These are phyloP conservation scores for Elaphomyces granulatus DNA, from an alignment of 495 filamentous ascomycete species.

Conservation along the genomic window DNA sequence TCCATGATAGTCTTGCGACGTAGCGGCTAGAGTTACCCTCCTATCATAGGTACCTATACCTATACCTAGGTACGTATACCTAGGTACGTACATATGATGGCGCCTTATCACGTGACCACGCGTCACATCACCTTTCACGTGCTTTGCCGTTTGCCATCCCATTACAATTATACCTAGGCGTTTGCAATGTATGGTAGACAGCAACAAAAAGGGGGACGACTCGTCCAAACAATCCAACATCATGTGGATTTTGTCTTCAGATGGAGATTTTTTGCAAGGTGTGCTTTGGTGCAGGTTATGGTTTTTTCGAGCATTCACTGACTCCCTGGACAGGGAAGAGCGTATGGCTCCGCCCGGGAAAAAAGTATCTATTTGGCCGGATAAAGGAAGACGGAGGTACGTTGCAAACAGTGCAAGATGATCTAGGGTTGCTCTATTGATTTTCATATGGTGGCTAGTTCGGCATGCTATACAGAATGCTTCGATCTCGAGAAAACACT, in stretches of 20 bases:
- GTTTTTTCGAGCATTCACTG: constrained; percentile 6
- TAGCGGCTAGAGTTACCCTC: no score
- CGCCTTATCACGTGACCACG: constrained; percentile 3
- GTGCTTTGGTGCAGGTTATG: not conserved
- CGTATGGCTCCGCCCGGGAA: constrained; percentile 71
- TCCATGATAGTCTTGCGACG: constrained; percentile 10
- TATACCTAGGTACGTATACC: no score
- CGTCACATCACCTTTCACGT: constrained; percentile 3
- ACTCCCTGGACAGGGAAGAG: constrained; percentile 39
- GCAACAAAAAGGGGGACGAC: not conserved
- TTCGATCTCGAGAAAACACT: constrained; percentile 78
- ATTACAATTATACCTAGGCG: not conserved
- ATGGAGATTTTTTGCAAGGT: constrained; percentile 33
- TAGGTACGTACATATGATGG: no score
- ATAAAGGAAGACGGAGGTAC: constrained; percentile 36
- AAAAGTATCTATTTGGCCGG: constrained; percentile 67
- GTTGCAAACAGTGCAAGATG: constrained; percentile 1
- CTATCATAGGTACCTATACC: no score
- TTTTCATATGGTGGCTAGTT: constrained; percentile 22
- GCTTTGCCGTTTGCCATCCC: no score
- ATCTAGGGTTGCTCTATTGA: constrained; percentile 6
- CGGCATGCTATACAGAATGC: constrained; percentile 48
- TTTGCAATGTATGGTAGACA: not conserved
- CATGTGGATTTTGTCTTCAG: constrained; percentile 37
- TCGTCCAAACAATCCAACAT: not conserved